Evolutionary conservation across 164 flowering plant species (phyloP), one percentile per base, ranked within the genome.

Genomic region (Magnolia changhungtana): DNA sequence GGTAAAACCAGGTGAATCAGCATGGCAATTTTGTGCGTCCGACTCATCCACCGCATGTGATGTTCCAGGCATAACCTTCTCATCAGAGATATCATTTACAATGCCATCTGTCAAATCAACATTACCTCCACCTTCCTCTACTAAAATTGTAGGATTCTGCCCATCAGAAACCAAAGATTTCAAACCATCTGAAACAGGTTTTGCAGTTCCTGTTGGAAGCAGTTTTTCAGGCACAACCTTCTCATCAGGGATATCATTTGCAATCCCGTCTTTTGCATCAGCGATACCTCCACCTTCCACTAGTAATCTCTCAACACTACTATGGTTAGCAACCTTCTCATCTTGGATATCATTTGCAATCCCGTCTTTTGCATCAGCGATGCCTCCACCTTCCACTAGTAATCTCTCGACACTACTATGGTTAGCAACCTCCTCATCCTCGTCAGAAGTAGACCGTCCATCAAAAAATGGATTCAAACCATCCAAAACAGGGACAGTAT

Each of bases 1-100:
- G 49, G 78, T 72, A 21, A 64, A 8, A 45, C 27, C 71, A 11
- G 81, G 67, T 23, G 81, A 72, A 58, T 51, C 72, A 55, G 72
- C 1, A 1, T 24, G 19, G 21, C 80, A 55, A 20, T 64, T 73
- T 51, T 63, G 71, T 6, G 13, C 19, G 29, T 71, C 67, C 55
- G 23, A 45, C 37, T 84, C 78, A 67, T 72, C 75, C 73, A 74
- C 59, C 10, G 73, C 61, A 74, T 66, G 74, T 37, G 67, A 21
- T 8, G 61, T 61, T 72, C 59, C 50, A n/a, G 52, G 55, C 18
- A 31, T 51, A 68, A 76, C 69, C 50, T 71, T 63, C 52, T 76
- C 69, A 20, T 76, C 59, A 16, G 45, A 63, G n/a, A 52, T 49
- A 71, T 63, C 29, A 20, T 65, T 49, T 31, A 16, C 69, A 64